A percentile compares a stretch with the other conserved stretches of the same genome.
Evolutionary conservation across 352 stramenopile genomes (phyloP).

Genomic region (Phytophthora tubulina): DNA sequence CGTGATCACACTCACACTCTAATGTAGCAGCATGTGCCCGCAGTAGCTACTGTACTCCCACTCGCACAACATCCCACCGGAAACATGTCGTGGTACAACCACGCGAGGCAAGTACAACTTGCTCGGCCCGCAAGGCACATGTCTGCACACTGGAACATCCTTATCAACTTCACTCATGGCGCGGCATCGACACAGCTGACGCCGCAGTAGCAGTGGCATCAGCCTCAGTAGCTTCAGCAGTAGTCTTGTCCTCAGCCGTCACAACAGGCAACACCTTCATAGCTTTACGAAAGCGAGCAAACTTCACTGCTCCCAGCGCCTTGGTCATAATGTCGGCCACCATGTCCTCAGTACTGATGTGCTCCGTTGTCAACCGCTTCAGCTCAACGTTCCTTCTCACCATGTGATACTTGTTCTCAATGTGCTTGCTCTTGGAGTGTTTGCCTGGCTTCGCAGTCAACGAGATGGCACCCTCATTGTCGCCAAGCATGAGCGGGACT

Average conservation of each 20-base stretch:
- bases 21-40: too few relatives aligned
- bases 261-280: constrained; percentile 8
- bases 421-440: constrained; percentile 24
- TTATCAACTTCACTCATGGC: too few relatives aligned
- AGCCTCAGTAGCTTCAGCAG: too few relatives aligned
- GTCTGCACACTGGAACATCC: too few relatives aligned
- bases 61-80: too few relatives aligned
- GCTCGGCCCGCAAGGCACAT: too few relatives aligned
- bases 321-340: constrained; percentile 7
- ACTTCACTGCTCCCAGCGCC: neutral
- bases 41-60: too few relatives aligned
- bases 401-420: constrained; percentile 31
- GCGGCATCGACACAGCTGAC: too few relatives aligned
- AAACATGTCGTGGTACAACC: too few relatives aligned
- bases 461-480: constrained; percentile 8
- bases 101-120: too few relatives aligned
- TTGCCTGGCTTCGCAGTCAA: constrained; percentile 13
- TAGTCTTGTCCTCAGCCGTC: neutral
- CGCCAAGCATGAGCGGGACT: constrained; percentile 3
- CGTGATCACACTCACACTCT: too few relatives aligned
- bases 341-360: neutral
- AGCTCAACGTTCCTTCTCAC: neutral
- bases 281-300: neutral
- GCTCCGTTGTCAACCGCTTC: neutral
- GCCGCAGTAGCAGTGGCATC: too few relatives aligned